Evolutionary conservation across 108 stramenopile genomes (phyloP), one percentile per base, ranked within the genome.

Genomic region (Pseudonitzschia multiseries): DNA sequence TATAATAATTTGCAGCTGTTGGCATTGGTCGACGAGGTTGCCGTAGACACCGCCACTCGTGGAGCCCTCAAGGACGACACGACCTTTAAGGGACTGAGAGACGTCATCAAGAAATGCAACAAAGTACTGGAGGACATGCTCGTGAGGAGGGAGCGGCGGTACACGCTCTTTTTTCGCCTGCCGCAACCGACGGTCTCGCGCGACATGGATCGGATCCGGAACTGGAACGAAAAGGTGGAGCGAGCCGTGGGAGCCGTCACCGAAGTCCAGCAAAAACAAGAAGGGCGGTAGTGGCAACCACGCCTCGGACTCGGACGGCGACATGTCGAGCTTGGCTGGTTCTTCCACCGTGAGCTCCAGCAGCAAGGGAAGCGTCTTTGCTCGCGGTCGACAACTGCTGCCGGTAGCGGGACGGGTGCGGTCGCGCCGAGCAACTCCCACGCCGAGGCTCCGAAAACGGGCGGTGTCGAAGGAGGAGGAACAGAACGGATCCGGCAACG

Each of bases 81-180:
- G 22, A 86, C 88, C 61, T 93, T 93, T 69, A 87, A 90, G 46
- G 86, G 87, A 36, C 63, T 93, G 26, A 85, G 92, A 21, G 92
- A 93, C 79, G 92, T 93, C 9, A 93, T 93, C 73, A 93, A 91
- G 70, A 91, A 89, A 65, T 90, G 92, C 65, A 93, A 93, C 72
- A 85, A 87, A 79, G 89, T 93, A 13, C 62, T 93, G 69, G 92
- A 93, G 61, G 79, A 79, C 27, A 91, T 93, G 92, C 67, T 93
- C 18, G 90, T 93, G 2, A 67, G 88, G 32, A 67, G 92, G 32
- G 92, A 93, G 59, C 74, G 88, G 17, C 83, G 87, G 52, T 93
- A 93, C 71, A 91, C 90, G 1, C 78, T 94, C 29, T 83, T 92
- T 70, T 89, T 92, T 71, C 85, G 90, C 12, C 71, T 94, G 28